Base-by-base conservation (phyloP, 805 yeast genomes). In the Grigorovia yakushimaensis region DNA sequence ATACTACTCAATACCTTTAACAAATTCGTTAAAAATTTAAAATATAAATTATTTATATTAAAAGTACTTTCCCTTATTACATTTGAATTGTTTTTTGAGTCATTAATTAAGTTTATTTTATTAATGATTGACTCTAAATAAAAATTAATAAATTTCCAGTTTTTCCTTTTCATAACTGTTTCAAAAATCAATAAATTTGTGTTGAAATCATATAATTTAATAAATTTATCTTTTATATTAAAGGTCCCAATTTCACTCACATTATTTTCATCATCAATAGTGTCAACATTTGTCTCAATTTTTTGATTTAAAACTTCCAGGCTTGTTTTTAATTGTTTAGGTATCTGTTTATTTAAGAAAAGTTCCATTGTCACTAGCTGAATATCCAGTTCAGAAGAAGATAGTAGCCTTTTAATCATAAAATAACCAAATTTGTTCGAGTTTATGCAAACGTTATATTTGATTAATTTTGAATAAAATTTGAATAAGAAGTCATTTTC, bases 331-430 rank as follows among this genome's bases (percentile, higher is more conserved):
- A n/a, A n/a, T n/a, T n/a, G n/a, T n/a, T n/a, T n/a, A n/a, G n/a
- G 9, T 15, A 47, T 46, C 13, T 47, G 47, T 6, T 53, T 45
- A 27, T 54, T 47, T 11, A 61, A 33, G 43, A 60, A 63, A 20
- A 52, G 42, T 44, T 59, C 60, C 42, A 63, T 59, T 2, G 65
- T 56, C 1, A 54, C 63, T 23, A 61, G 42, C 44, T 57, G 57
- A 15, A 45, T 42, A 24, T 63, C 66, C 33, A 55, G 44, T 41
- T 60, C 58, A 6, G 65, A 57, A 3, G 65, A 65, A 56, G 54
- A 24, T 44, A 64, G 45, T 38, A 63, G 37, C 22, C 55, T 50
- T 20, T 39, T 33, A 13, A 33, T 33, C 6, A 33, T 33, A 8
- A 33, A 33, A 33, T 33, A 6, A 33, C 18, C 17, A 33, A 15